A percentile compares a stretch with the other conserved stretches of the same genome.
Evolutionary conservation across 2,329 filamentous ascomycete genomes (phyloP).

Genomic region (Talaromyces sp.): DNA sequence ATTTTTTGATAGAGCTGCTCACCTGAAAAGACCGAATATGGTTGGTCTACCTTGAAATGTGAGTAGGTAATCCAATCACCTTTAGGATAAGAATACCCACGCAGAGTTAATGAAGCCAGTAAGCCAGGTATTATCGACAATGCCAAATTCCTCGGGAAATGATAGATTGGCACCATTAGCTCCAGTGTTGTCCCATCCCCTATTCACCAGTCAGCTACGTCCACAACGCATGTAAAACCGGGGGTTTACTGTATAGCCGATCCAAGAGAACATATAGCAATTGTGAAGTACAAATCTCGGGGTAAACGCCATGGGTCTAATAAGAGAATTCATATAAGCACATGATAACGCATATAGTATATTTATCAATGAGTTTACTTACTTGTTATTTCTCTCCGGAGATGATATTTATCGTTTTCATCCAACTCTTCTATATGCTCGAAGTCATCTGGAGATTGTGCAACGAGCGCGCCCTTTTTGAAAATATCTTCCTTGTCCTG

Average conservation of each 20-base stretch:
- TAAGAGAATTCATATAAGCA: not conserved
- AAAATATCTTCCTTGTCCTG: constrained; percentile 45
- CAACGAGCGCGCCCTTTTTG: constrained; percentile 47
- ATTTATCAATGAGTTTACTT: constrained; percentile 28
- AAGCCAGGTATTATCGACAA: constrained; percentile 49
- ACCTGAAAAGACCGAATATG: constrained; percentile 15
- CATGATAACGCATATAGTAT: not conserved
- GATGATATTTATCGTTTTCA: constrained; percentile 37
- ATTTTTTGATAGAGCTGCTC: not conserved
- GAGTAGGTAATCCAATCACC: not conserved
- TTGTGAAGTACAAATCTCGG: constrained; percentile 15
- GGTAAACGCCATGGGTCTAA: constrained; percentile 16
- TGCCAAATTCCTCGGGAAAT: constrained; percentile 33
- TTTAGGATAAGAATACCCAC: constrained; percentile 18
- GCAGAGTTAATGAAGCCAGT: constrained; percentile 61
- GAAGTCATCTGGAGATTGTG: constrained; percentile 46
- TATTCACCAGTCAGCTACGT: not conserved
- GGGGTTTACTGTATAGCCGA: constrained; percentile 34
- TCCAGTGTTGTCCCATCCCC: constrained; percentile 41
- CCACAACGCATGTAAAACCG: not conserved
- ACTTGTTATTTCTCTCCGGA: constrained; percentile 43
- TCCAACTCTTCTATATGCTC: constrained; percentile 44
- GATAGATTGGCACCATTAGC: constrained; percentile 42
- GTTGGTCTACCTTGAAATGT: constrained; percentile 6
- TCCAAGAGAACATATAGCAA: constrained; percentile 37